Evolutionary conservation across 2,329 filamentous ascomycete species (phyloP).

Genomic region (Colletotrichum kahawae): DNA sequence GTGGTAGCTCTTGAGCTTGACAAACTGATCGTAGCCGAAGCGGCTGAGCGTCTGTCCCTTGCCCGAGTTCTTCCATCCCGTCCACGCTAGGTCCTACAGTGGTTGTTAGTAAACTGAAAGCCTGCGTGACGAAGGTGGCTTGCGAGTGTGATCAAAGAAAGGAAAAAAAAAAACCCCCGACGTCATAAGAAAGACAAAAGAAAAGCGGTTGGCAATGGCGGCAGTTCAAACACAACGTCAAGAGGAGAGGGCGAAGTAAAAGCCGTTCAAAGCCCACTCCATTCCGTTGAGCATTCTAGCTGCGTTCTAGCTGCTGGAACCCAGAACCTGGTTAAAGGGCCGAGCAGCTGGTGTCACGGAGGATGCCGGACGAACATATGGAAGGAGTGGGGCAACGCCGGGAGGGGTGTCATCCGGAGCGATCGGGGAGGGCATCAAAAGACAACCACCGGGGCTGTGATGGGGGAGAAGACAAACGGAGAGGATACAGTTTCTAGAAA

Average conservation of each 20-base stretch:
- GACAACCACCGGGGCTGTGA: background rate
- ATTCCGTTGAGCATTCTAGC: background rate
- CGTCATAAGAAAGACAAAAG: background rate
- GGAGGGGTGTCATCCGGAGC: background rate
- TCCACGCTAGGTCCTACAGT: slow-evolving; percentile 86
- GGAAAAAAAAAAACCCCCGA: background rate
- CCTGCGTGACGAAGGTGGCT: slow-evolving; percentile 22
- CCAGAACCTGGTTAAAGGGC: background rate
- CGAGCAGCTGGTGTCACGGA: background rate
- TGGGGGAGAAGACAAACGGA: background rate
- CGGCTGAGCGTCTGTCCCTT: slow-evolving; percentile 87
- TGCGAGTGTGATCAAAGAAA: slow-evolving; percentile 21
- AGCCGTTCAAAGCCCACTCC: background rate
- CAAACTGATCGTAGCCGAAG: slow-evolving; percentile 94
- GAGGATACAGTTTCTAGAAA: background rate
- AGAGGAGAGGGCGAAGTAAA: background rate
- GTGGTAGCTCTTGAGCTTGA: slow-evolving; percentile 96
- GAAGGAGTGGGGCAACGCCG: background rate
- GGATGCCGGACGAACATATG: background rate
- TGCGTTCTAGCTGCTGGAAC: background rate
- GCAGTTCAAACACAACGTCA: background rate
- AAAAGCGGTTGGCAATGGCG: background rate
- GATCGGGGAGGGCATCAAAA: background rate
- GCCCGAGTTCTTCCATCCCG: slow-evolving; percentile 96
- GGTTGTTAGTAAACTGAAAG: slow-evolving; percentile 1